Evolutionary conservation across 2,329 filamentous ascomycete species (phyloP), one percentile per base, ranked within the genome.

Genomic region (Apiospora malaysiana): DNA sequence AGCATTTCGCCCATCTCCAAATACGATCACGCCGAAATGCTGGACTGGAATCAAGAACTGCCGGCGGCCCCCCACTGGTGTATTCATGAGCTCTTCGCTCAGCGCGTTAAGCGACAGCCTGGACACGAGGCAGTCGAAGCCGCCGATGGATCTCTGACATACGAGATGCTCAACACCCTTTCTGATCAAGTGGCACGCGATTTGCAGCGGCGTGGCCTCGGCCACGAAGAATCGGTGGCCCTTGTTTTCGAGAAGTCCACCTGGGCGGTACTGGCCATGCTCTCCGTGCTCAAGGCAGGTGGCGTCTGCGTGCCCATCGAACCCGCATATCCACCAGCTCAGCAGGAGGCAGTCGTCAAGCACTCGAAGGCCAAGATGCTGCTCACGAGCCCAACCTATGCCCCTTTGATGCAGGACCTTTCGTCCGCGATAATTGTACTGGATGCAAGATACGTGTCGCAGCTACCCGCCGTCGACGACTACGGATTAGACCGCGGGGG

Each of bases 161-260:
- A 81, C 69, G 69, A 70, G 10, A 73, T 79, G 69, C 73, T 81
- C 21, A 75, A 78, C 49, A 49, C 66, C 16, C 59, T 73, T 10
- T 73, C 77, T 14, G 70, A 70, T 18, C 71, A 72, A 14, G 27
- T 65, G 23, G 56, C 56, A 6, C 23, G 27, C 56, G 23, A 37
- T 18, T 25, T 65, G 16, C 23, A 18, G 27, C n/a, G 56, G n/a
- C n/a, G n/a, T 7, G 56, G 56, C 3, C 18, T 65, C 23, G 1
- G 7, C 23, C 23, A 7, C 16, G 18, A 18, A 21, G 80, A 32
- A 71, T 71, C 2, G 42, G 81, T 0, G 75, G 56, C 82, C 2
- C 69, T 83, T 46, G 78, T 75, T 67, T 81, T 81, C 68, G 78
- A 81, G n/a, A 82, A 82, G 72, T 80, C 78, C 3, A 73, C 71